Conservation (phyloP, 192 early-diverging fungal species). For the Diversispora eburnea region DNA sequence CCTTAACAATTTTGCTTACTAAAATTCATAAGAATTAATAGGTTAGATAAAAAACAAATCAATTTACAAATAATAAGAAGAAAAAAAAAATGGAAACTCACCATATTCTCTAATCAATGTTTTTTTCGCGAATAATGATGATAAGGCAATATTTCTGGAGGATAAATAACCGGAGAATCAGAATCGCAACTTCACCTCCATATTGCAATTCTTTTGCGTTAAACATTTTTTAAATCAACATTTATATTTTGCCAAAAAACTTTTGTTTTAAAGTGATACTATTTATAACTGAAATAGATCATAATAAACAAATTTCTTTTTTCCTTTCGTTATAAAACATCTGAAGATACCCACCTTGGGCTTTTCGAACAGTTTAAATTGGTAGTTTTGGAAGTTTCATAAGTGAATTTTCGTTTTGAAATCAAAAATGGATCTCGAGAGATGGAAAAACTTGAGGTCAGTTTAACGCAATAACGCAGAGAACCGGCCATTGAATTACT, state of each 20-base stretch:
- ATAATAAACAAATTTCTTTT: neutral
- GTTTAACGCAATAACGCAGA: neutral
- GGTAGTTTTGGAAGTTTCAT: neutral
- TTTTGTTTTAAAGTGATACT: neutral
- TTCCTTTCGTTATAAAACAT: neutral
- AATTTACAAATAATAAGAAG: neutral
- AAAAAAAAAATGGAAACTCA: neutral
- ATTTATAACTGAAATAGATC: neutral
- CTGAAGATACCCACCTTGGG: neutral
- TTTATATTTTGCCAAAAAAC: neutral
- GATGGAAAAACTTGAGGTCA: neutral
- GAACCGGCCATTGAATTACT: neutral
- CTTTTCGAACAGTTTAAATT: neutral
- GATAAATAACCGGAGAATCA: conserved; percentile 17
- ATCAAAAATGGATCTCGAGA: neutral
- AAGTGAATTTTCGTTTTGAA: neutral
- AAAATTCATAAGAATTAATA: neutral
- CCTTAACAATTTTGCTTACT: conserved; percentile 87
- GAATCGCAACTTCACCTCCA: neutral
- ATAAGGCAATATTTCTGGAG: conserved; percentile 7
- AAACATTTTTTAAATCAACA: neutral
- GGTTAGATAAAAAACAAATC: too few species aligned
- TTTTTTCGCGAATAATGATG: neutral
- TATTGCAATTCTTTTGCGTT: conserved; percentile 2
- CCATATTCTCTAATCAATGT: conserved; percentile 1